Evolutionary conservation across 225 moss, liverwort and hornwort genomes (phyloP), one percentile per base, ranked within the genome.

Genomic region (Physcomitrium patens): DNA sequence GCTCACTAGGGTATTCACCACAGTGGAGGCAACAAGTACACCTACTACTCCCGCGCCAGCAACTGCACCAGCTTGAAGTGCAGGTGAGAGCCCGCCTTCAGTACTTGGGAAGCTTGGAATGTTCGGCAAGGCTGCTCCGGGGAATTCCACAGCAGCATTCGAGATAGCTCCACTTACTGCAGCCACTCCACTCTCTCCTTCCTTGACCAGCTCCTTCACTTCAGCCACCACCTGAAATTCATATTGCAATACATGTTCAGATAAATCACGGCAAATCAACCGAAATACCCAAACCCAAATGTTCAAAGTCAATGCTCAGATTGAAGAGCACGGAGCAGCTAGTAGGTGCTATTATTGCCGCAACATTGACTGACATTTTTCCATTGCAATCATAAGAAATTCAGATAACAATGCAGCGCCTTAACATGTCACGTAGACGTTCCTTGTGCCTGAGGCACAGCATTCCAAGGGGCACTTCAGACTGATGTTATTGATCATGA

Each of bases 1-100:
- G 78, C 90, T 91, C 65, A 91, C 81, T 46, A 96, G 88, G 47
- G 92, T 83, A 78, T 85, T 93, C 70, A 96, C 96, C 49, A 89
- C 86, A 60, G 82, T 77, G 28, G 93, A 86, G 55, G 96, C 96
- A 64, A 92, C 67, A 31, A 94, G 81, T 65, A 96, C 96, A 73
- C 92, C 94, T 7, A 96, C 85, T 77, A 88, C 64, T 68, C 93
- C 96, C 12, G 89, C 96, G 46, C 92, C 96, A 14, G 79, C 83
- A 19, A 96, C 96, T 42, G 78, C 71, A 61, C 89, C 94, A 17
- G 96, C 96, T 78, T 96, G 94, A 66, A 88, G 20, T 14, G 82
- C 71, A 18, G 96, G 94, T 65, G 96, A 87, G 37, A 89, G 19
- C 50, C 83, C 73, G 19, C 26, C 84, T 19, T 72, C 85, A 54